Base-by-base conservation (phyloP, 371 early-diverging fungal genomes). In the Mycotypha africana region DNA sequence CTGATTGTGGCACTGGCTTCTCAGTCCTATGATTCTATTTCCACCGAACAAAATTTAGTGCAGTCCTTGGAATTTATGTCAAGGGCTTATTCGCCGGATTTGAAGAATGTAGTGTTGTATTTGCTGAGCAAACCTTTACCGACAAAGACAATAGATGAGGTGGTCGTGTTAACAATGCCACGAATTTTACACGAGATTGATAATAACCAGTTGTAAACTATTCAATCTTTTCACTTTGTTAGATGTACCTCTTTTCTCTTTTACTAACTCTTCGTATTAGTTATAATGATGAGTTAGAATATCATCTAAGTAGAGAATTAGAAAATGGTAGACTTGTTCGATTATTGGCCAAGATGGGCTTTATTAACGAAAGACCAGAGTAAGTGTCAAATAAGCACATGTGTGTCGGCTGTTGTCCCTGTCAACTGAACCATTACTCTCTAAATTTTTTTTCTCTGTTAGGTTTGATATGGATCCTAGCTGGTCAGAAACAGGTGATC, bases 401-500 rank as follows among this genome's bases (percentile, higher is more conserved):
- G n/a, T n/a, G n/a, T n/a, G n/a, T n/a, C n/a, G n/a, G n/a, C n/a
- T n/a, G n/a, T n/a, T n/a, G n/a, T n/a, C n/a, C n/a, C n/a, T n/a
- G n/a, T n/a, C n/a, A n/a, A n/a, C n/a, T n/a, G n/a, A n/a, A n/a
- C n/a, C n/a, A n/a, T n/a, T n/a, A n/a, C n/a, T n/a, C n/a, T n/a
- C n/a, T n/a, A n/a, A n/a, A n/a, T n/a, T n/a, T n/a, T n/a, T n/a
- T n/a, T n/a, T n/a, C n/a, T n/a, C n/a, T n/a, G n/a, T n/a, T 33
- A 33, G 34, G n/a, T 33, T 33, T 33, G 11, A 33, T 11, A 33
- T 33, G 81, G 96, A 95, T 63, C 85, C 91, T 3, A 82, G 85
- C 33, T 98, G 98, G 97, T 85, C 96, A 12, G 97, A 98, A 60
- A 98, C 95, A 1, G 98, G 98, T 20, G 97, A 97, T 62, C 75